A percentile compares a stretch with the other conserved stretches of the same genome.
Evolutionary conservation across 257 asterid genomes (phyloP).

Genomic region (Gynochthodes officinalis): DNA sequence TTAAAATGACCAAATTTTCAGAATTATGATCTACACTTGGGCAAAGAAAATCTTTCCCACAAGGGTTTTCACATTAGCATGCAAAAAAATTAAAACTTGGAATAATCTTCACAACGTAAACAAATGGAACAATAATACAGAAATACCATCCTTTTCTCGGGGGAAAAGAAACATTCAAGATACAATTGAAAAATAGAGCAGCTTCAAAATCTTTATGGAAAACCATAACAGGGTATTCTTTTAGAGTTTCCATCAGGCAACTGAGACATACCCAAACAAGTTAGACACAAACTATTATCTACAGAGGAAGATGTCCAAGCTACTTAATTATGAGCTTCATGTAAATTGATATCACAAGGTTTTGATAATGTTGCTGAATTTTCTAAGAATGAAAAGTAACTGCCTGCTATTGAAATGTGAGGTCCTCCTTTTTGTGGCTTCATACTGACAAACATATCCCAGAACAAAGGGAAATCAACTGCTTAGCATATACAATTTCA

Average conservation of each 20-base stretch:
- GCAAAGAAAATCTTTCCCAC: not conserved
- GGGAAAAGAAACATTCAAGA: not conserved
- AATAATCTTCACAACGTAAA: not conserved
- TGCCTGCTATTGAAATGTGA: not conserved
- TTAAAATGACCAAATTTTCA: conserved; percentile 1
- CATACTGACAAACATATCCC: no score
- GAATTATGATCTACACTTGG: not conserved
- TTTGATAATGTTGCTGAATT: not conserved
- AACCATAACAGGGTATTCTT: not conserved
- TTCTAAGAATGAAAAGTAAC: not conserved
- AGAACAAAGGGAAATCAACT: no score
- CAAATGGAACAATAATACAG: not conserved
- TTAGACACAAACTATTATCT: not conserved
- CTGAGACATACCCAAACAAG: not conserved
- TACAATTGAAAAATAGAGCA: not conserved
- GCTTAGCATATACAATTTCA: no score
- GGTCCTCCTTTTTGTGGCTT: not conserved
- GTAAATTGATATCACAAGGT: no score
- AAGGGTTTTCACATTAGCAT: not conserved
- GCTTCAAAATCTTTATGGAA: not conserved
- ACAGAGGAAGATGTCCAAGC: not conserved
- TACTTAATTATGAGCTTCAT: not conserved
- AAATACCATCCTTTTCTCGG: not conserved
- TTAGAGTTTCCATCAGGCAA: not conserved
- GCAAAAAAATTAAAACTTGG: not conserved